Evolutionary conservation across 164 flowering plant species (phyloP), one percentile per base, ranked within the genome.

Genomic region (Magnolia kwangsiensis): DNA sequence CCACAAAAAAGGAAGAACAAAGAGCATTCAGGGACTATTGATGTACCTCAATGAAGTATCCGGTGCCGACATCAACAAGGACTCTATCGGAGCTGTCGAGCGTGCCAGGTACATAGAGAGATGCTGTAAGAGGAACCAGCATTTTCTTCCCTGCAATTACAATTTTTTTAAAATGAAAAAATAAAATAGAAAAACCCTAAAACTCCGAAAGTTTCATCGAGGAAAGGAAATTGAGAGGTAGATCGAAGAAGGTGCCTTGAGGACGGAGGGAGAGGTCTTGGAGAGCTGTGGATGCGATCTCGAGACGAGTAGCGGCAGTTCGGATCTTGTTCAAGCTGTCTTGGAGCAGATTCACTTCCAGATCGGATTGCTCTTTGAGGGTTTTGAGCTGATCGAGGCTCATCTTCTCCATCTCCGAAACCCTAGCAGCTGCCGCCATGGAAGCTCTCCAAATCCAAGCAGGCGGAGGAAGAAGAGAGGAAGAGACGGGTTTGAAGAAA

Each of bases 1-100:
- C 13, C 50, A 72, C 50, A 59, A 8, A 58, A 72, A 29, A 65
- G 13, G 37, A 21, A 50, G 13, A 59, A 65, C 45, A 50, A 18
- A 23, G 27, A 14, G 69, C 63, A 63, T 7, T 50, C 67, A 18
- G 66, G 67, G 18, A 63, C 23, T 29, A 23, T 21, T n/a, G 31
- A 49, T 55, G 3, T 59, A 80, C 98, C 96, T 94, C 94, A 37
- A 96, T 84, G 86, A 94, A 96, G 79, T 94, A 96, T 8, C 99
- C 99, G 31, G 99, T 96, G 67, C 99, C 99, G 6, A 96, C 90
- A 82, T 96, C 99, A 7, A 96, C 96, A 29, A 96, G 87, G 37
- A 96, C 97, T 67, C 87, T 86, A 63, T 94, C 90, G 8, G 98
- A 84, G 69, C 92, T 97, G 67, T 95, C 95, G 8, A 95, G 93